These are phyloP conservation scores for Boletellus sp. DNA, from an alignment of 768 basidiomycete genomes.

Conservation along the genomic window DNA sequence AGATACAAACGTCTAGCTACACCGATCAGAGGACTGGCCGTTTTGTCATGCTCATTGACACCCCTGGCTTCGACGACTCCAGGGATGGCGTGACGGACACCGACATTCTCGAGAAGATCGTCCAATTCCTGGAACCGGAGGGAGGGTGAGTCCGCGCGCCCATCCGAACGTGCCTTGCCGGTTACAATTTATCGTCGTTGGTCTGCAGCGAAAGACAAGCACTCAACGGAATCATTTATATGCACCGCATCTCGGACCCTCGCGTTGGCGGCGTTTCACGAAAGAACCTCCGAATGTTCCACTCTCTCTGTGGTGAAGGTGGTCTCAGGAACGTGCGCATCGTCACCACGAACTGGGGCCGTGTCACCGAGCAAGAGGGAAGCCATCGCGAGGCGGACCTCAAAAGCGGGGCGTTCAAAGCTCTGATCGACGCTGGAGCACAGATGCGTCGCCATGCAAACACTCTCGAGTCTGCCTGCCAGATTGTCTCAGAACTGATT, in stretches of 20 bases:
- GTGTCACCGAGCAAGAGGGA: conserved; percentile 26
- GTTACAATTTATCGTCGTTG: background rate
- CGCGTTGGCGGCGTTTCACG: conserved; percentile 40
- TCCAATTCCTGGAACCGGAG: background rate
- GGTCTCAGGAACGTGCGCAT: conserved; percentile 42
- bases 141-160: background rate
- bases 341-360: conserved; percentile 47
- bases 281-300: conserved; percentile 42
- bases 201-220: conserved; percentile 6
- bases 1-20: background rate
- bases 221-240: conserved; percentile 42
- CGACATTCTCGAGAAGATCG: conserved; percentile 21
- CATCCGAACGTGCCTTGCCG: background rate
- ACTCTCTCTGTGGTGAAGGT: conserved; percentile 42
- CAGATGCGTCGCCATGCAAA: conserved; percentile 36
- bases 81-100: conserved; percentile 13
- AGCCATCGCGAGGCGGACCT: conserved; percentile 24
- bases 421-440: conserved; percentile 41
- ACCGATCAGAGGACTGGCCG: background rate
- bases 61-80: conserved; percentile 10
- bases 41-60: conserved; percentile 17
- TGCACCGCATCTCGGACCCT: conserved; percentile 43
- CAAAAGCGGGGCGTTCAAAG: conserved; percentile 40
- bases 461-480: conserved; percentile 37
- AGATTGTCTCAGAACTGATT: conserved; percentile 38